A percentile compares a stretch with the other conserved stretches of the same genome.
Evolutionary conservation across 140 eudicot species (phyloP).

Genomic region (Ambrosia hybrid): DNA sequence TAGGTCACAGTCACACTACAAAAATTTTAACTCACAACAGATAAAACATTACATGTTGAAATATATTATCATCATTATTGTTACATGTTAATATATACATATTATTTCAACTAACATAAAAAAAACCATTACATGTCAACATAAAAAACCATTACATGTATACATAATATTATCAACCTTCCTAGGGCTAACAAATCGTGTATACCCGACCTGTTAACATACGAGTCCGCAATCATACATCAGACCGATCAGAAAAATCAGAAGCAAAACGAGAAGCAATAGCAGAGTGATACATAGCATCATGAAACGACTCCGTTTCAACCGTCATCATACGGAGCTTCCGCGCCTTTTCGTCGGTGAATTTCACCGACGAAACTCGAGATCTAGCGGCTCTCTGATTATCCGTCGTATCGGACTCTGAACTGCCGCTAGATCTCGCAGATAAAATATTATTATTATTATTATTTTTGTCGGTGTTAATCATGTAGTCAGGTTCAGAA

Average conservation of each 20-base stretch:
- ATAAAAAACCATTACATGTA: not conserved
- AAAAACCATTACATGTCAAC: not conserved
- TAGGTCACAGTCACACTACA: no score
- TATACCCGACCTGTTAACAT: no score
- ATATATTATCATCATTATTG: no score
- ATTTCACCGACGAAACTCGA: slow-evolving; percentile 33
- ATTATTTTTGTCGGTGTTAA: slow-evolving; percentile 17
- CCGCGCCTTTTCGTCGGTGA: slow-evolving; percentile 70
- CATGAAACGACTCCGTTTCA: slow-evolving; percentile 52
- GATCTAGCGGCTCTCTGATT: slow-evolving; percentile 24
- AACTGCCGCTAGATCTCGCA: not conserved
- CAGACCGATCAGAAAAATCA: slow-evolving; percentile 42
- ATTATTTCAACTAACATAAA: not conserved
- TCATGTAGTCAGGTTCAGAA: slow-evolving; percentile 72
- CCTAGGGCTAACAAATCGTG: no score
- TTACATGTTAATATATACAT: not conserved
- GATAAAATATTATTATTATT: slow-evolving; percentile 9
- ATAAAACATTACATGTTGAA: no score
- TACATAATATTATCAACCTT: no score
- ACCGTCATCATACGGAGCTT: slow-evolving; percentile 61
- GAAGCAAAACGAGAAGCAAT: slow-evolving; percentile 73
- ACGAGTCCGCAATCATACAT: not conserved
- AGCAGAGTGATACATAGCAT: slow-evolving; percentile 74
- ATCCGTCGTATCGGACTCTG: slow-evolving; percentile 39
- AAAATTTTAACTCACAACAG: no score